Conservation (phyloP, 805 yeast genomes). For the Yarrowia sp. region DNA sequence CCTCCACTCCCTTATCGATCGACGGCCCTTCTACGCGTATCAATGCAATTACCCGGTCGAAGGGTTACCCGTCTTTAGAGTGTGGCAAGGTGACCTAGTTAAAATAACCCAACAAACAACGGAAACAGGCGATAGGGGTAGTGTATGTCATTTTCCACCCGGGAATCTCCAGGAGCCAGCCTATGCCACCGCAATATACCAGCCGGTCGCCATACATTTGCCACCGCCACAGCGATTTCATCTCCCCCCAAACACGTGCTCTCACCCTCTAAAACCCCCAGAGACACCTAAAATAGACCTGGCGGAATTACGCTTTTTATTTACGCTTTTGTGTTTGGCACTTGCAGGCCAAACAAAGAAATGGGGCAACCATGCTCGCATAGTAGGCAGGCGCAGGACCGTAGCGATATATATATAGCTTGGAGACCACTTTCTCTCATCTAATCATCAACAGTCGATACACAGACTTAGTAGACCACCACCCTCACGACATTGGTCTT, state of each 20-base stretch:
- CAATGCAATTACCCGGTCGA: slow-evolving; percentile 33
- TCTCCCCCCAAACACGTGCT: slow-evolving; percentile 25
- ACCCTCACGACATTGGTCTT: not conserved
- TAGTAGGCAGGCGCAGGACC: slow-evolving; percentile 36
- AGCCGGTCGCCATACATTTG: not conserved
- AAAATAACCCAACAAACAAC: not conserved
- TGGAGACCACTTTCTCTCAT: not conserved
- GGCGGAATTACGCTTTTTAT: not conserved
- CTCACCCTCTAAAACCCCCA: slow-evolving; percentile 2
- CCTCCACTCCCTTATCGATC: slow-evolving; percentile 21
- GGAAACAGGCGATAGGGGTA: not conserved
- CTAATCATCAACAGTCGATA: slow-evolving; percentile 13
- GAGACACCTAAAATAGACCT: slow-evolving; percentile 35
- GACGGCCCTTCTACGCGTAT: slow-evolving; percentile 34
- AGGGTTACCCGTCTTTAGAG: slow-evolving; percentile 16
- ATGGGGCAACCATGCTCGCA: slow-evolving; percentile 38
- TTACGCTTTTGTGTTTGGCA: slow-evolving; percentile 20
- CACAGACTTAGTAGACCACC: slow-evolving; percentile 1
- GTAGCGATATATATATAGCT: slow-evolving; percentile 36
- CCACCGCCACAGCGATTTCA: not conserved
- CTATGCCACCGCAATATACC: too few species aligned
- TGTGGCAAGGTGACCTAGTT: slow-evolving; percentile 14
- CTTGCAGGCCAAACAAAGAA: slow-evolving; percentile 35
- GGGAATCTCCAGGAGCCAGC: too few species aligned
- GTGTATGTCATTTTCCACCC: not conserved